These are phyloP conservation scores for Botryotinia calthae DNA, from an alignment of 2,329 filamentous ascomycete species.

Conservation along the genomic window DNA sequence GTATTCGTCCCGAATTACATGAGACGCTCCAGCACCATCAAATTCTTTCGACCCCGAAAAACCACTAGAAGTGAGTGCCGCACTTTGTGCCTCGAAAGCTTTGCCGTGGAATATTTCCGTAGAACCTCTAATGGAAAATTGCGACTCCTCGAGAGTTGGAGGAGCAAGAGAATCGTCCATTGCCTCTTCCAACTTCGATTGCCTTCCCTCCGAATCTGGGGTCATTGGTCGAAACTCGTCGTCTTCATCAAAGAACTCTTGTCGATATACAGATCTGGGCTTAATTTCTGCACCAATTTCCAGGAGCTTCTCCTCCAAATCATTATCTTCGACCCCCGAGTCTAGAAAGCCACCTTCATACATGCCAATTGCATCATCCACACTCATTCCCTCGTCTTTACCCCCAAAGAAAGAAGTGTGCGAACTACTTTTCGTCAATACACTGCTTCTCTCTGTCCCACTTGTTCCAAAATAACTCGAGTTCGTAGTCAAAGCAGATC, in stretches of 20 bases:
- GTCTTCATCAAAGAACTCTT: constrained; percentile 10
- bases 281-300: constrained; percentile 8
- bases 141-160: background rate
- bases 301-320: constrained; percentile 19
- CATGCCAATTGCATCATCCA: constrained; percentile 69
- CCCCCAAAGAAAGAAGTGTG: constrained; percentile 56
- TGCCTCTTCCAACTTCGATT: constrained; percentile 29
- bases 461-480: constrained; percentile 60
- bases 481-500: constrained; percentile 58
- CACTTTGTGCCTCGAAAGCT: constrained; percentile 43
- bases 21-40: constrained; percentile 21
- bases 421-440: constrained; percentile 76
- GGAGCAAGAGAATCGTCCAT: constrained; percentile 30
- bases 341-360: constrained; percentile 63
- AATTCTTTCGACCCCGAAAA: constrained; percentile 9
- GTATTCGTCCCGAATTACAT: constrained; percentile 22
- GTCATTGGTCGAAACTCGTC: constrained; percentile 26
- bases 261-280: background rate
- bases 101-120: constrained; percentile 42
- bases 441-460: constrained; percentile 77
- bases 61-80: constrained; percentile 34
- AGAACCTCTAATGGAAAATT: constrained; percentile 41
- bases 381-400: constrained; percentile 56
- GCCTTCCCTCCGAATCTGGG: constrained; percentile 28
- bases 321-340: constrained; percentile 45